These are phyloP conservation scores for Sporodiniella umbellata DNA, from an alignment of 371 early-diverging fungal species.

Conservation along the genomic window DNA sequence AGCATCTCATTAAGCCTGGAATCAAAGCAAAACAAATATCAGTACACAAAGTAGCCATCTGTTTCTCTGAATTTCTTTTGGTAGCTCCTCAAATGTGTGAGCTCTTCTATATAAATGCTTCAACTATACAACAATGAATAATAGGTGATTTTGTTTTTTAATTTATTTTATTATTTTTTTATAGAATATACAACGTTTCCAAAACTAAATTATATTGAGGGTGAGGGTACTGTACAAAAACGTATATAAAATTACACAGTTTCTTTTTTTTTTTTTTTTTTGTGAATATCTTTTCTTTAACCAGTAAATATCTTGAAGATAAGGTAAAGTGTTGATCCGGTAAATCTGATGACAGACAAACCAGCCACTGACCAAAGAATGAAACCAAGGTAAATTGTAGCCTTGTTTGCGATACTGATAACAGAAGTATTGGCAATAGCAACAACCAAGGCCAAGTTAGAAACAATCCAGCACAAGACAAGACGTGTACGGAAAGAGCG, in stretches of 20 bases:
- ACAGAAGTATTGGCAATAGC: constrained; percentile 29
- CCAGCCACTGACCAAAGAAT: constrained; percentile 84
- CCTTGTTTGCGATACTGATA: constrained; percentile 36
- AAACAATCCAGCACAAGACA: constrained; percentile 77
- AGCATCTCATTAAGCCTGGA: too few species aligned
- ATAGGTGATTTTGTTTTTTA: background rate
- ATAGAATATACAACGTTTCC: too few species aligned
- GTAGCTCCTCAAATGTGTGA: too few species aligned
- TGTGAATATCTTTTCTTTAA: background rate
- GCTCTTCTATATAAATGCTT: too few species aligned
- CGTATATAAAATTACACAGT: too few species aligned
- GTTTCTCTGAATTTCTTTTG: too few species aligned
- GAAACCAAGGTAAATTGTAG: constrained; percentile 61
- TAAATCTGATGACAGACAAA: constrained; percentile 71
- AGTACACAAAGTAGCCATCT: too few species aligned
- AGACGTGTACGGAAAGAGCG: constrained; percentile 79
- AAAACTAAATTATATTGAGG: too few species aligned
- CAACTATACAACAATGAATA: too few species aligned
- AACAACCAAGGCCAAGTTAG: constrained; percentile 71
- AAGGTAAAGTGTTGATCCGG: constrained; percentile 68
- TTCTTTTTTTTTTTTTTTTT: too few species aligned
- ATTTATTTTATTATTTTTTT: background rate
- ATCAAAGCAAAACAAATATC: too few species aligned
- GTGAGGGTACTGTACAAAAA: too few species aligned
- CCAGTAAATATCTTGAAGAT: constrained; percentile 3